Percentiles rank a stretch among this genome's conserved stretches.
phyloP scores from a whole-genome alignment of 805 yeast species.

The Candida coquimbonensis region DNA sequence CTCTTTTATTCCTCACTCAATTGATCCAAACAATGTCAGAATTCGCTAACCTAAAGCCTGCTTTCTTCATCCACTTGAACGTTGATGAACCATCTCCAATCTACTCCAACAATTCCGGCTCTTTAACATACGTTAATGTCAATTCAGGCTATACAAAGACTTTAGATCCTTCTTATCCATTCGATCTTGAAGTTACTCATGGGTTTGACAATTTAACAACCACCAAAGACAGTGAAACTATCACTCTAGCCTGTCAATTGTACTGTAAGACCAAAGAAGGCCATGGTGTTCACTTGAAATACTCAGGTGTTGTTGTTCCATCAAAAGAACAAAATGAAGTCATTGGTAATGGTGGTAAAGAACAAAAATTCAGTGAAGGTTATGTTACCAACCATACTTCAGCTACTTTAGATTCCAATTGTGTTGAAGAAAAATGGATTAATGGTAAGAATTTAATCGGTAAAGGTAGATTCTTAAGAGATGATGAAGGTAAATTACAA shows the following conservation, averaged over 20 bases:
- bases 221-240: constrained; percentile 22
- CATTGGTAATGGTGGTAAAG: constrained; percentile 24
- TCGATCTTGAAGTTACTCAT: constrained; percentile 28
- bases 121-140: constrained; percentile 26
- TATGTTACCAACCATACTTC: constrained; percentile 44
- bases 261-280: constrained; percentile 40
- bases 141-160: constrained; percentile 32
- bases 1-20: not conserved
- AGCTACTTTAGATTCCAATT: constrained; percentile 34
- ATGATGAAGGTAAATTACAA: constrained; percentile 34
- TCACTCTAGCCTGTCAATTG: constrained; percentile 42
- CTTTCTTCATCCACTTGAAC: constrained; percentile 30
- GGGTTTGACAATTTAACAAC: constrained; percentile 46
- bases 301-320: constrained; percentile 42
- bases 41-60: constrained; percentile 26
- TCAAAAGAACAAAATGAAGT: constrained; percentile 31
- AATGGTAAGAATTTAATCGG: constrained; percentile 43
- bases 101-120: constrained; percentile 21
- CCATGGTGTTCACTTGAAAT: constrained; percentile 34
- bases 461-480: constrained; percentile 52
- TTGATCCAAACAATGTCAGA: constrained; percentile 1
- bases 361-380: constrained; percentile 36
- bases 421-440: constrained; percentile 46
- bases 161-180: constrained; percentile 29
- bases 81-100: constrained; percentile 27